Percentiles rank a stretch among this genome's conserved stretches.
Conservation (phyloP, 164 flowering plant species). For the Berberis vulgaris region DNA sequence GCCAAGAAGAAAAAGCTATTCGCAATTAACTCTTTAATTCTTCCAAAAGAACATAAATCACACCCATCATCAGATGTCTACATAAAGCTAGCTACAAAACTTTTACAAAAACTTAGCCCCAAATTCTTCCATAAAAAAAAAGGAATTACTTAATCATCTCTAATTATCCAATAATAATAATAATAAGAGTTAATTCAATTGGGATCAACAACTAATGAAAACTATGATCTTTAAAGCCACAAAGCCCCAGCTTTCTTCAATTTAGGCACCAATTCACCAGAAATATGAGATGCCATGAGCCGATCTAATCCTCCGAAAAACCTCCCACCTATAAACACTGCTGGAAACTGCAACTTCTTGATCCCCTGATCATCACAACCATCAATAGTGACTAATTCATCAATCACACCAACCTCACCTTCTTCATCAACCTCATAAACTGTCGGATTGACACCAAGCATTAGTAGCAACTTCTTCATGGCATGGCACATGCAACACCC, state of each 20-base stretch:
- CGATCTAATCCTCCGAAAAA: slow-evolving; percentile 69
- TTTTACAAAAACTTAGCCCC: too few species aligned
- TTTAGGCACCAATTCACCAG: slow-evolving; percentile 58
- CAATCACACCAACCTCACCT: slow-evolving; percentile 27
- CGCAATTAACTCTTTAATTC: too few species aligned
- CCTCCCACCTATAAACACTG: slow-evolving; percentile 56
- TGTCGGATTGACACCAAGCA: slow-evolving; percentile 65
- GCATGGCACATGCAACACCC: slow-evolving; percentile 91
- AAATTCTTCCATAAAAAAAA: too few species aligned
- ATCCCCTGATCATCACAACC: neutral
- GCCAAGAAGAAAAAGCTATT: too few species aligned
- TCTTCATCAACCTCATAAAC: slow-evolving; percentile 59
- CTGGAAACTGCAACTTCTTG: slow-evolving; percentile 35
- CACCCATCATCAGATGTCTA: too few species aligned
- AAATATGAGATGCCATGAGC: slow-evolving; percentile 62
- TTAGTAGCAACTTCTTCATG: slow-evolving; percentile 47
- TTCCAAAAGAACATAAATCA: too few species aligned
- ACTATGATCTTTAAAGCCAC: slow-evolving; percentile 39
- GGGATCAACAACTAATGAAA: too few species aligned
- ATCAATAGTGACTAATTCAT: slow-evolving; percentile 15
- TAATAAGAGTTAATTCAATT: too few species aligned
- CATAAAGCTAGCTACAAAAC: too few species aligned
- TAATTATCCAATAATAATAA: too few species aligned
- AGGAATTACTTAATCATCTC: too few species aligned
- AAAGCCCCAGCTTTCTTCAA: slow-evolving; percentile 64